Evolutionary conservation across 768 basidiomycete genomes (phyloP).

Genomic region (Chalciporus chontae): DNA sequence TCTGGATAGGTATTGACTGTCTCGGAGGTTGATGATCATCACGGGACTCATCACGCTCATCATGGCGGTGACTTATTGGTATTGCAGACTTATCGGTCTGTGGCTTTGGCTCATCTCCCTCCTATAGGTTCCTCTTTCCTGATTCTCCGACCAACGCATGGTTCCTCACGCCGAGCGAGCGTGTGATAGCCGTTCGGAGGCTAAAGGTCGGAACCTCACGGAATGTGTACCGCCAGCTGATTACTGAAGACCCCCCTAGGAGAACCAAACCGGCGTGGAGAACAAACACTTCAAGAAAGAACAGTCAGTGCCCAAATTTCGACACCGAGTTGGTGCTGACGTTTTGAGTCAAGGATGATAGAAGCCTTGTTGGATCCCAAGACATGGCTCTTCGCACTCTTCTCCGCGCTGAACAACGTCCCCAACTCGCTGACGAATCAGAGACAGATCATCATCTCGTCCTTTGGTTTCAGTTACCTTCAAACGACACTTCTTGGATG

Average conservation of each 20-base stretch:
- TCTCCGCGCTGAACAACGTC: slow-evolving; percentile 56
- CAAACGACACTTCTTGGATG: slow-evolving; percentile 70
- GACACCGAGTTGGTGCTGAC: neutral
- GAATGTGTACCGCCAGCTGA: neutral
- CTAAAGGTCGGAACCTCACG: slow-evolving; percentile 47
- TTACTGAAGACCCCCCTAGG: slow-evolving; percentile 30
- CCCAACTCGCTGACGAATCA: slow-evolving; percentile 71
- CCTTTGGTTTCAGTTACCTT: slow-evolving; percentile 60
- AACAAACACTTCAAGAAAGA: slow-evolving; percentile 79
- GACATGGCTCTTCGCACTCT: slow-evolving; percentile 74
- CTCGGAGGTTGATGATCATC: slow-evolving; percentile 62
- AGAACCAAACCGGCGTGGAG: slow-evolving; percentile 79
- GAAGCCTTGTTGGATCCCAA: slow-evolving; percentile 69
- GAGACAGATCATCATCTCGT: slow-evolving; percentile 57
- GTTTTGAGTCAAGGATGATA: slow-evolving; percentile 45
- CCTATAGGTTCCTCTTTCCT: slow-evolving; percentile 59
- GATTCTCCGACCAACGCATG: slow-evolving; percentile 72
- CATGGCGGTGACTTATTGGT: slow-evolving; percentile 56
- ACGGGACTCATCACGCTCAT: slow-evolving; percentile 58
- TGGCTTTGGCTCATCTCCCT: slow-evolving; percentile 1
- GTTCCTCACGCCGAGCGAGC: slow-evolving; percentile 69
- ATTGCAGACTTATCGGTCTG: neutral
- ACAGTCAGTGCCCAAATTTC: slow-evolving; percentile 48
- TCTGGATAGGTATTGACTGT: neutral
- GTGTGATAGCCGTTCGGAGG: slow-evolving; percentile 57